Evolutionary conservation across 345 rosid species (phyloP).

Genomic region (Rhodomyrtus tomentosa): DNA sequence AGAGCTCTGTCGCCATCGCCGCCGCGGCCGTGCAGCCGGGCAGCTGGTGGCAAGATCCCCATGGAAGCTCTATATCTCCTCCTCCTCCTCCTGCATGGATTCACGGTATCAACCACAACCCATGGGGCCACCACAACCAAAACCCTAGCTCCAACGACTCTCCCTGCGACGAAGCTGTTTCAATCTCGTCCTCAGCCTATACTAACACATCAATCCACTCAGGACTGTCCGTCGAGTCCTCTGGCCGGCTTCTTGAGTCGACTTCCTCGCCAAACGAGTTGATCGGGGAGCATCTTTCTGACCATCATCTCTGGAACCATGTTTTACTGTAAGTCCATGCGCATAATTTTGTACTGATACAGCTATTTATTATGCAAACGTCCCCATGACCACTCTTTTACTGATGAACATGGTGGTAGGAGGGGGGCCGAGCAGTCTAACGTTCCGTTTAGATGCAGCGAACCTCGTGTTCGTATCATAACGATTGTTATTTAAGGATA

Average conservation of each 20-base stretch:
- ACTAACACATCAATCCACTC: conserved; percentile 55
- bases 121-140: conserved; percentile 18
- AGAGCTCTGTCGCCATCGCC: conserved; percentile 16
- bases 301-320: conserved; percentile 55
- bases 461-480: neutral
- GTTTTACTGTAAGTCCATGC: conserved; percentile 45
- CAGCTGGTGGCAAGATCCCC: conserved; percentile 58
- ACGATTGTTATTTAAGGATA: neutral
- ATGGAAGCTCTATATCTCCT: conserved; percentile 22
- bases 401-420: neutral
- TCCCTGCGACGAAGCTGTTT: conserved; percentile 52
- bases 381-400: neutral
- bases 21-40: conserved; percentile 9
- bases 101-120: neutral
- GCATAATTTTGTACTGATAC: neutral
- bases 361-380: neutral
- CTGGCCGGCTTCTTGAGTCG: conserved; percentile 22
- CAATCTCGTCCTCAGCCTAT: conserved; percentile 37
- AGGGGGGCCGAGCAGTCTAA: neutral
- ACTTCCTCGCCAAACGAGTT: conserved; percentile 27
- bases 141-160: conserved; percentile 32
- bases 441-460: neutral
- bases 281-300: conserved; percentile 47
- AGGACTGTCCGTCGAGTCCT: conserved; percentile 44
- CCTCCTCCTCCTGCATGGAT: conserved; percentile 24